phyloP scores from a whole-genome alignment of 306 rosid species.

The Acmispon strigosus region DNA sequence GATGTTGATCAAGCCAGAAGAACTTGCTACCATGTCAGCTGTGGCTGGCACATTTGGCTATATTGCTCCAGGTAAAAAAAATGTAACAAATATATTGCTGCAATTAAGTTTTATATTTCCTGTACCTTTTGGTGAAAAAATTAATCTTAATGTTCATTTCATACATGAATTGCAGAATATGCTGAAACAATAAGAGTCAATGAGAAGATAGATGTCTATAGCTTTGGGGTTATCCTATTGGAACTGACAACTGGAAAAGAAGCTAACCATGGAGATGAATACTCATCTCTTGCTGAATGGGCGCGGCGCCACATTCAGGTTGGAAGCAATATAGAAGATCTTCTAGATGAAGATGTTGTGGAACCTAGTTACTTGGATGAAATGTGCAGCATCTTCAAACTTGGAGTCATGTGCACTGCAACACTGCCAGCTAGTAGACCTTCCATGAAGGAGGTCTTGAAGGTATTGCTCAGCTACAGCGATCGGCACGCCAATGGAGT shows the following conservation, averaged over 20 bases:
- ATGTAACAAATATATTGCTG: background rate
- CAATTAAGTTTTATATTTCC: background rate
- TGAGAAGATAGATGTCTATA: slow-evolving; percentile 74
- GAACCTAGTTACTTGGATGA: slow-evolving; percentile 38
- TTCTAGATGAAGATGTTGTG: slow-evolving; percentile 49
- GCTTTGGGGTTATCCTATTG: slow-evolving; percentile 71
- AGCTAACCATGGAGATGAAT: slow-evolving; percentile 50
- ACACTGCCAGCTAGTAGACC: slow-evolving; percentile 49
- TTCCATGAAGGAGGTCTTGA: slow-evolving; percentile 59
- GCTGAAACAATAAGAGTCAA: slow-evolving; percentile 50
- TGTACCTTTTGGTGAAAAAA: background rate
- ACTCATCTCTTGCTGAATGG: slow-evolving; percentile 72
- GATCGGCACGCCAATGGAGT: background rate
- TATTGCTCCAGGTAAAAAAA: slow-evolving; percentile 77
- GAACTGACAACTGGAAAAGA: slow-evolving; percentile 68
- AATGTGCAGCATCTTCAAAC: slow-evolving; percentile 52
- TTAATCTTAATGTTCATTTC: background rate
- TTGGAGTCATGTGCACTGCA: slow-evolving; percentile 59
- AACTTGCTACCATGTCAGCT: slow-evolving; percentile 61
- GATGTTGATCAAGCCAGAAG: slow-evolving; percentile 59
- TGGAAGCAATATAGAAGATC: slow-evolving; percentile 35
- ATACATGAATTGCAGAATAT: slow-evolving; percentile 43
- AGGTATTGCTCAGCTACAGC: slow-evolving; percentile 30
- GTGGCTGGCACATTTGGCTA: slow-evolving; percentile 86
- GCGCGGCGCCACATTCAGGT: slow-evolving; percentile 37